Base-by-base conservation (phyloP, 306 rosid species). In the Quercus rubra region DNA sequence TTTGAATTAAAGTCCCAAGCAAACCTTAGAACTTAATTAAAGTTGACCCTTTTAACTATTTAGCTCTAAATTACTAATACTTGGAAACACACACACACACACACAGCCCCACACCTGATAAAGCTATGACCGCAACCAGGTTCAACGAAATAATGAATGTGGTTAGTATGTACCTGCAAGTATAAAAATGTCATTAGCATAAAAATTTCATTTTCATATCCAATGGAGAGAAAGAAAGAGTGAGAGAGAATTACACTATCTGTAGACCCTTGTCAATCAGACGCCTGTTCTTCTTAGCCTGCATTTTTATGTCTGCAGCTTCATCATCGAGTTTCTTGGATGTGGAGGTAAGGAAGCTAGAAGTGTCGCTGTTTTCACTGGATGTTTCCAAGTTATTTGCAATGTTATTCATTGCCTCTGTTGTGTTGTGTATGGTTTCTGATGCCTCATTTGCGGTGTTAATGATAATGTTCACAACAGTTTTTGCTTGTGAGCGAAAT, bases 401-500 rank as follows among this genome's bases (percentile, higher is more conserved):
- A 56, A 91, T 59, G 13, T 76, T 85, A 68, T 77, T 81, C 78
- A 91, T 71, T 64, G 86, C 91, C 71, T 73, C 84, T 56, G 94
- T 88, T 77, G 93, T 88, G 80, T 83, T 87, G 78, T 77, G 72
- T 35, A 93, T 81, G 25, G 88, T 88, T 58, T 82, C 74, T 69
- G 97, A 81, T 52, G 94, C 97, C 19, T 86, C 87, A 75, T 86
- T 78, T 58, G 94, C 92, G 21, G 94, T 91, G 46, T 83, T 84
- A 19, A 88, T 86, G 68, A 93, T 74, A 69, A 89, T 78, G 33
- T 84, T 77, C 79, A 88, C 88, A 18, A 91, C 85, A 20, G 75
- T 79, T 62, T 84, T 84, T 20, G 87, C 92, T 59, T 88, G 70
- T 54, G 78, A 87, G 75, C 87, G 70, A 75, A 90, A 90, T 28